These are phyloP conservation scores for Crithidia sp. DNA, from an alignment of 208 protist genomes.

Conservation along the genomic window DNA sequence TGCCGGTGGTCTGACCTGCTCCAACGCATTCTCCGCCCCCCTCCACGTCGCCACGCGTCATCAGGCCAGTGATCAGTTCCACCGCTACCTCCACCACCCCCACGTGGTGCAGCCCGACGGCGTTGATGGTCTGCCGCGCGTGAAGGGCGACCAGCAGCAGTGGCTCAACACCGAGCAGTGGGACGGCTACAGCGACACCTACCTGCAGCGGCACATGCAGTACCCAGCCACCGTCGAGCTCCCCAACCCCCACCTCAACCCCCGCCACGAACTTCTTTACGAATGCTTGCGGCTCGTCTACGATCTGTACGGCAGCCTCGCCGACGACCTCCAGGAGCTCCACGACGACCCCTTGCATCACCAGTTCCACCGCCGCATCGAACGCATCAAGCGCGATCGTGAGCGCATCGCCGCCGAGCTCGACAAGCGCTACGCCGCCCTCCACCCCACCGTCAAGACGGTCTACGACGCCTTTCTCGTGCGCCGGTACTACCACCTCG, in stretches of 20 bases:
- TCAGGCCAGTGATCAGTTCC: constrained; percentile 84
- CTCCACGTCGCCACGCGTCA: constrained; percentile 36
- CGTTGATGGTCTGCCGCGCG: constrained; percentile 73
- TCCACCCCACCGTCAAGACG: constrained; percentile 88
- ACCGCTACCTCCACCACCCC: constrained; percentile 84
- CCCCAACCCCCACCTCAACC: constrained; percentile 63
- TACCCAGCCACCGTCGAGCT: constrained; percentile 82
- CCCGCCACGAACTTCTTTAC: constrained; percentile 62
- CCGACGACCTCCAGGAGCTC: constrained; percentile 77
- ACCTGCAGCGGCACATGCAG: constrained; percentile 82
- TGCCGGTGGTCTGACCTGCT: not conserved
- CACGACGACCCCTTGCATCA: constrained; percentile 86
- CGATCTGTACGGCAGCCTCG: constrained; percentile 76
- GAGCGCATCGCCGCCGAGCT: constrained; percentile 73
- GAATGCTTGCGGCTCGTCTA: constrained; percentile 68
- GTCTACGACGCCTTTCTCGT: constrained; percentile 87
- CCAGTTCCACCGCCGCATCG: constrained; percentile 71
- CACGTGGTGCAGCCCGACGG: constrained; percentile 87
- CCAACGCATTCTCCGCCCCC: not conserved
- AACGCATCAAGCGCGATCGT: constrained; percentile 56
- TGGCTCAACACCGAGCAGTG: constrained; percentile 92
- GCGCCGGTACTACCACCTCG: constrained; percentile 82
- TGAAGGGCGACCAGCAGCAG: constrained; percentile 82
- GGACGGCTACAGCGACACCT: constrained; percentile 86
- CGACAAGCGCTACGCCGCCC: constrained; percentile 68